Evolutionary conservation across 768 basidiomycete genomes (phyloP), one percentile per base, ranked within the genome.

Genomic region (Kockovaella imperatae): DNA sequence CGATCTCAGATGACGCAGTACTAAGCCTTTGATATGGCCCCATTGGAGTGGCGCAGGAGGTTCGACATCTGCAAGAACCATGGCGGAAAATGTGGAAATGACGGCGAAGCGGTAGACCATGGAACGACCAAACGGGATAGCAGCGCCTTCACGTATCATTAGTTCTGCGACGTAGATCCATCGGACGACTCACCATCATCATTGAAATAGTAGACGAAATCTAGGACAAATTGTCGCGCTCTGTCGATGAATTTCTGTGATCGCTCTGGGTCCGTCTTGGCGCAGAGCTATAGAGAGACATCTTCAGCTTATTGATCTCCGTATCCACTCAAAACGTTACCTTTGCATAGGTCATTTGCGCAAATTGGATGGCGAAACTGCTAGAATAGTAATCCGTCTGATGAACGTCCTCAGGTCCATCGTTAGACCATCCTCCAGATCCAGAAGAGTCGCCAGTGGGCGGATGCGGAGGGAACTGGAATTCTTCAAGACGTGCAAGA

Each of bases 101-200:
- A 83, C 83, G n/a, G 84, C 84, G 62, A 83, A 84, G 35, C 85
- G 78, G 62, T 86, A 86, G 3, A 81, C 82, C 73, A 85, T 75
- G 53, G 82, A 83, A 42, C 84, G 72, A 6, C 84, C 85, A 56
- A 85, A 87, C 1, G 84, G 80, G 54, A 85, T 81, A 0, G 79
- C 82, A 18, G 83, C 80, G 5, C 83, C 83, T 83, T 49, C 5
- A 49, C 7, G 36, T 29, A 45, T 1, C 23, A 35, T 25, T 2
- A 11, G 5, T 21, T 29, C 4, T 34, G 11, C 29, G 15, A 10
- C 30, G 26, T n/a, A 5, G 13, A 4, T 17, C 5, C 8, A 23
- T 21, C 17, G n/a, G 11, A 5, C 18, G 14, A 53, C 73, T 54
- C 49, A 81, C 83, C 83, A 75, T 83, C 77, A 15, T 77, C 73